These are phyloP conservation scores for Suillus variegatus DNA, from an alignment of 768 basidiomycete species.

Conservation along the genomic window DNA sequence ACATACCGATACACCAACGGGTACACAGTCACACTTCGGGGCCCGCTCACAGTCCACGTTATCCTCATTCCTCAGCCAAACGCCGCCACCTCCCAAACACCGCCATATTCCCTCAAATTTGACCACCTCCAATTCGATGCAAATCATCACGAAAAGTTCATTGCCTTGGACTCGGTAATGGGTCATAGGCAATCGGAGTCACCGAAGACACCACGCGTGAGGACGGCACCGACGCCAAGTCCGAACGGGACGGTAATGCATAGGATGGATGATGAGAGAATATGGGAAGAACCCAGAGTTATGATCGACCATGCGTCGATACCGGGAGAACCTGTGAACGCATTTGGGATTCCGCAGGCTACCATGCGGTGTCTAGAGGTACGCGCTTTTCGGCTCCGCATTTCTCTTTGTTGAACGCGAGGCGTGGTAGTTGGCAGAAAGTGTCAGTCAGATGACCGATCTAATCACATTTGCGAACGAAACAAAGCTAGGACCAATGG, in stretches of 20 bases:
- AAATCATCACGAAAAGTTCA: constrained; percentile 69
- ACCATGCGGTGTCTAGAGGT: constrained; percentile 90
- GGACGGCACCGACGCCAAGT: constrained; percentile 36
- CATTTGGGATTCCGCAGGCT: constrained; percentile 86
- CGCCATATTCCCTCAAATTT: constrained; percentile 53
- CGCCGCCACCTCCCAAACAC: constrained; percentile 22
- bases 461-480: constrained; percentile 67
- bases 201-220: constrained; percentile 38
- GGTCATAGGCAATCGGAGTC: constrained; percentile 49
- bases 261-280: constrained; percentile 53
- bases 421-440: constrained; percentile 66
- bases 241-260: constrained; percentile 30
- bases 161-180: constrained; percentile 62
- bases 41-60: constrained; percentile 72
- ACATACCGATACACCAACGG: constrained; percentile 81
- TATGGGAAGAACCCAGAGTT: constrained; percentile 67
- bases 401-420: constrained; percentile 10
- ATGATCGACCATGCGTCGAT: constrained; percentile 63
- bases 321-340: constrained; percentile 83
- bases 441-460: constrained; percentile 78
- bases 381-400: constrained; percentile 19
- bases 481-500: constrained; percentile 57
- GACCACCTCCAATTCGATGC: constrained; percentile 77
- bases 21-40: constrained; percentile 74
- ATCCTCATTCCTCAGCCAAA: constrained; percentile 30